A percentile compares a stretch with the other conserved stretches of the same genome.
Conservation (phyloP, 179 eudicot species). For the Spergularia azorica region DNA sequence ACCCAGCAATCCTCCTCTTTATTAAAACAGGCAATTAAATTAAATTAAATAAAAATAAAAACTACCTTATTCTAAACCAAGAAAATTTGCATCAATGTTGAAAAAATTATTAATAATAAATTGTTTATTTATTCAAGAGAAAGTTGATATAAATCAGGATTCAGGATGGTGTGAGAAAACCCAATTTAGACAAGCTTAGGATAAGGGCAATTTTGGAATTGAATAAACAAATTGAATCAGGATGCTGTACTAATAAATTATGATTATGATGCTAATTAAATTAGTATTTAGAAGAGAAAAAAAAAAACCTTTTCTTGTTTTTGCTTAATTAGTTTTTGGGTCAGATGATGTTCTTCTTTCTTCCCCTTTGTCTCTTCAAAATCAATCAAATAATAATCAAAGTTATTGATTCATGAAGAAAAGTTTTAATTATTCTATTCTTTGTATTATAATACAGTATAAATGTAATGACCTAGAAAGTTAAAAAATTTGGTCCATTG, state of each 20-base stretch:
- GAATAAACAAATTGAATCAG: conserved; percentile 1
- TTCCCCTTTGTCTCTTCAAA: no score
- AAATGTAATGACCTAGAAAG: no score
- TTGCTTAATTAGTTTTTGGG: no score
- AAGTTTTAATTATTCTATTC: no score
- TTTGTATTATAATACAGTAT: no score
- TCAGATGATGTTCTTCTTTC: no score
- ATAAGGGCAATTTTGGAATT: conserved; percentile 31
- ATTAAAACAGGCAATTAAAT: conserved; percentile 2
- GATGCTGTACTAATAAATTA: neutral
- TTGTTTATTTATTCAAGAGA: conserved; percentile 8
- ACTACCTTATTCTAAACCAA: conserved; percentile 3
- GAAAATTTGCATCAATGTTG: conserved; percentile 17
- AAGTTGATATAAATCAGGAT: conserved; percentile 6
- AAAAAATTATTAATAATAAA: neutral
- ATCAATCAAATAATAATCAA: no score
- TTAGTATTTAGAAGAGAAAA: no score
- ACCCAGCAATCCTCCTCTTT: neutral
- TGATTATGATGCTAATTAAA: neutral
- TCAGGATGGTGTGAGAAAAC: neutral
- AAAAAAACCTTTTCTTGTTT: no score
- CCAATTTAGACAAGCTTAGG: conserved; percentile 24
- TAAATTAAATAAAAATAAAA: conserved; percentile 1
- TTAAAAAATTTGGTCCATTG: no score
- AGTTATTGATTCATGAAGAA: no score